phyloP scores from a whole-genome alignment of 176 grass and related monocot genomes.

The Carex parvula region DNA sequence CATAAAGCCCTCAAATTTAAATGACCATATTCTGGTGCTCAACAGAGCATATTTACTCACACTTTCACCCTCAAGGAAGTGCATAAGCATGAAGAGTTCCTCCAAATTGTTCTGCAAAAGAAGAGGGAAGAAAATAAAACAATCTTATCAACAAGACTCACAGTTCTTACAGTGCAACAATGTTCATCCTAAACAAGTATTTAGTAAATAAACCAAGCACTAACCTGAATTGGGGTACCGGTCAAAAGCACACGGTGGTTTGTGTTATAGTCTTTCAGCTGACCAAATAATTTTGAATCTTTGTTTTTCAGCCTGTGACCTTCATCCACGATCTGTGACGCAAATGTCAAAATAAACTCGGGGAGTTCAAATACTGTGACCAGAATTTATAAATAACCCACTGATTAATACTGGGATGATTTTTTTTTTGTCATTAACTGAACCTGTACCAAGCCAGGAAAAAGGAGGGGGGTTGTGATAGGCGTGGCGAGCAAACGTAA shows the following conservation, averaged over 20 bases:
- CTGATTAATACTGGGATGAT: not conserved
- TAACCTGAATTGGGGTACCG: constrained; percentile 95
- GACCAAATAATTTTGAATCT: constrained; percentile 94
- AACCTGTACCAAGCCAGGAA: not conserved
- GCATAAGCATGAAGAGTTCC: constrained; percentile 99
- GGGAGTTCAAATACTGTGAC: not conserved
- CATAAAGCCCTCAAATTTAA: not conserved
- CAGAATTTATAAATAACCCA: not conserved
- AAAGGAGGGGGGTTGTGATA: too few relatives aligned
- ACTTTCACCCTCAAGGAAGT: constrained; percentile 97
- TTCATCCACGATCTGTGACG: constrained; percentile 85
- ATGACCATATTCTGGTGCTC: not conserved
- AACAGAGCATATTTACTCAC: constrained; percentile 45
- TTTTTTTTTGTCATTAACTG: not conserved
- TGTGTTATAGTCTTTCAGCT: constrained; percentile 92
- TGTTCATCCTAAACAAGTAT: not conserved
- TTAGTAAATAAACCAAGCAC: constrained; percentile 8
- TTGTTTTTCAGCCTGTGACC: constrained; percentile 98
- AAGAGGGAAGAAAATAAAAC: constrained; percentile 11
- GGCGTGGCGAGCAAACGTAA: too few relatives aligned
- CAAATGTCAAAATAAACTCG: constrained; percentile 13
- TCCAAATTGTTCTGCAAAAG: constrained; percentile 94
- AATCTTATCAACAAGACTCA: not conserved
- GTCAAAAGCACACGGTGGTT: constrained; percentile 97
- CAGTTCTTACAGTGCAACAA: not conserved